phyloP scores from a whole-genome alignment of 2,329 filamentous ascomycete genomes.

The Cladorrhinum sp. region DNA sequence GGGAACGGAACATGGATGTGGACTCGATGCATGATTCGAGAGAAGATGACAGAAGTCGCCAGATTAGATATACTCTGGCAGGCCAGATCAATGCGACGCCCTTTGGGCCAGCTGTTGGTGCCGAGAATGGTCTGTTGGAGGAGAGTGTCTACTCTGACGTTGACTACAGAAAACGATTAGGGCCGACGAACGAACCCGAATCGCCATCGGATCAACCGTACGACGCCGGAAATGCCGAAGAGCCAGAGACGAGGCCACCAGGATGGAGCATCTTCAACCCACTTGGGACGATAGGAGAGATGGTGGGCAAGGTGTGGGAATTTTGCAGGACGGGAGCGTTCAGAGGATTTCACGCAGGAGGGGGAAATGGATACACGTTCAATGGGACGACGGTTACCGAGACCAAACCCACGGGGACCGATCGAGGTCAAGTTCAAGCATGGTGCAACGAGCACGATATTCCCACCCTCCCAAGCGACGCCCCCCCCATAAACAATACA shows the following conservation, averaged over 20 bases:
- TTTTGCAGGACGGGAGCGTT: conserved; percentile 77
- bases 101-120: conserved; percentile 31
- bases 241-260: conserved; percentile 18
- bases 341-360: conserved; percentile 81
- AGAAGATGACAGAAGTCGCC: conserved; percentile 21
- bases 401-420: conserved; percentile 12
- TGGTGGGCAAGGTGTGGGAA: conserved; percentile 77
- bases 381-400: conserved; percentile 30
- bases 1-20: conserved; percentile 28
- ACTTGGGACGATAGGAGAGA: conserved; percentile 57
- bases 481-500: not conserved
- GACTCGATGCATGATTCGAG: conserved; percentile 30
- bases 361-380: conserved; percentile 68
- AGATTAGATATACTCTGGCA: conserved; percentile 47
- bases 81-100: conserved; percentile 52
- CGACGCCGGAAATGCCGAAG: conserved; percentile 25
- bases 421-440: conserved; percentile 17
- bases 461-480: conserved; percentile 26
- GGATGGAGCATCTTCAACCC: conserved; percentile 59
- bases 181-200: conserved; percentile 45
- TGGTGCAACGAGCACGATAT: conserved; percentile 32
- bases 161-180: conserved; percentile 53
- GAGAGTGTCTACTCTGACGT: conserved; percentile 57
- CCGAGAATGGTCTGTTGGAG: conserved; percentile 40
- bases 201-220: conserved; percentile 30